Evolutionary conservation across 352 stramenopile species (phyloP), one percentile per base, ranked within the genome.

Genomic region (Phytophthora fragariae): DNA sequence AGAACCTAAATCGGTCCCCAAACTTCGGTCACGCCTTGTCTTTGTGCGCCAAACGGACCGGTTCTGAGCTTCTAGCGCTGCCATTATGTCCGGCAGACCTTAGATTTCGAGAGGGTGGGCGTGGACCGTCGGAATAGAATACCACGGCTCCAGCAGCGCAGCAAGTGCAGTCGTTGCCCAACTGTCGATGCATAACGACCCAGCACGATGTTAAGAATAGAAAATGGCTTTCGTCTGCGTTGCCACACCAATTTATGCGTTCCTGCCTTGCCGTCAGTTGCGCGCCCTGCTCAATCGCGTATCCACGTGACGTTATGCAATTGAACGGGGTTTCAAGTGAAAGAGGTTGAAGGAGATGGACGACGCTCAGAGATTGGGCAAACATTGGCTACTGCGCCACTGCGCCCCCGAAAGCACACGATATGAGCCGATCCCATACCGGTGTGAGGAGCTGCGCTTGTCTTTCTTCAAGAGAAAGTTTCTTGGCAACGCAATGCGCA

Each of bases 61-160:
- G 41, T 21, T 71, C 21, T 65, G 46, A 19, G 11, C 12, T 6
- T 52, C 14, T 3, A 5, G 17, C 1, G 24, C 19, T 53, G 52
- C 35, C 37, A 33, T 62, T 54, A 24, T 1, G 19, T 27, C 7
- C 46, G 19, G 19, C 44, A 10, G 10, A 6, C 10, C 29, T 65
- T 75, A 14, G 31, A 29, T 17, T 61, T 19, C 62, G 33, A 17
- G 35, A 70, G 61, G 68, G 21, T 5, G 33, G 27, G 46, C 31
- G 46, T 73, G 70, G 58, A 77, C 70, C 70, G 70, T 77, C 70
- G 70, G 70, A 77, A 77, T 59, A 62, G 21, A 46, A 68, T 66
- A 73, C 39, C 21, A 11, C 8, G 3, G 14, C 19, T 6, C 24
- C 27, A 8, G 3, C 14, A 17, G 3, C 14, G 11, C 31, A 8